A percentile compares a stretch with the other conserved stretches of the same genome.
These are phyloP conservation scores for Ormosia emarginata DNA, from an alignment of 306 rosid genomes.

Conservation along the genomic window DNA sequence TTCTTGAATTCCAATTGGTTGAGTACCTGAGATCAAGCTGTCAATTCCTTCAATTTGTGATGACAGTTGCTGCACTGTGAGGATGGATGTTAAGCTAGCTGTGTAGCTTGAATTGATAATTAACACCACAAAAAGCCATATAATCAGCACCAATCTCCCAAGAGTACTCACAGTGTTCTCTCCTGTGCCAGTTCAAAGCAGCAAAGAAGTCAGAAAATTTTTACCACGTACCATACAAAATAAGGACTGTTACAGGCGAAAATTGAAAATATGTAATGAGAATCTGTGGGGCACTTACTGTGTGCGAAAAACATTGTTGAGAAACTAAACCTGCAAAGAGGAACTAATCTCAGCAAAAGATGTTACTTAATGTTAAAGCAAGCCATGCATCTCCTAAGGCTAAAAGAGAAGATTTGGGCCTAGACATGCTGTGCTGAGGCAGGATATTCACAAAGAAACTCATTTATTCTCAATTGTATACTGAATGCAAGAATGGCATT, in stretches of 20 bases:
- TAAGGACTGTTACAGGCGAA: neutral
- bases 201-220: conserved; percentile 22
- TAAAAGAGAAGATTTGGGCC: neutral
- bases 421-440: neutral
- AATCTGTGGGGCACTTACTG: conserved; percentile 50
- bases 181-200: conserved; percentile 50
- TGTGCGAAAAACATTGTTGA: conserved; percentile 99
- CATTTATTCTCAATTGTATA: neutral
- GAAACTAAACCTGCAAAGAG: conserved; percentile 89
- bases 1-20: conserved; percentile 81
- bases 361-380: neutral
- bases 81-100: conserved; percentile 96
- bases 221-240: neutral
- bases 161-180: conserved; percentile 89
- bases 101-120: conserved; percentile 97
- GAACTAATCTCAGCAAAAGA: conserved; percentile 20
- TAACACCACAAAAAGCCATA: conserved; percentile 94
- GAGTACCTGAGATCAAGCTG: conserved; percentile 65
- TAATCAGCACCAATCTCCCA: conserved; percentile 79
- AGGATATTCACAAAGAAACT: neutral
- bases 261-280: neutral
- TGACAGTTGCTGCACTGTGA: conserved; percentile 83
- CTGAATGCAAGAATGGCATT: no score
- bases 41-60: conserved; percentile 85
- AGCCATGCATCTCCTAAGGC: neutral